Evolutionary conservation across 1,284 basidiomycete species (phyloP), one percentile per base, ranked within the genome.

Genomic region (Cystobasidiaceae sp.): DNA sequence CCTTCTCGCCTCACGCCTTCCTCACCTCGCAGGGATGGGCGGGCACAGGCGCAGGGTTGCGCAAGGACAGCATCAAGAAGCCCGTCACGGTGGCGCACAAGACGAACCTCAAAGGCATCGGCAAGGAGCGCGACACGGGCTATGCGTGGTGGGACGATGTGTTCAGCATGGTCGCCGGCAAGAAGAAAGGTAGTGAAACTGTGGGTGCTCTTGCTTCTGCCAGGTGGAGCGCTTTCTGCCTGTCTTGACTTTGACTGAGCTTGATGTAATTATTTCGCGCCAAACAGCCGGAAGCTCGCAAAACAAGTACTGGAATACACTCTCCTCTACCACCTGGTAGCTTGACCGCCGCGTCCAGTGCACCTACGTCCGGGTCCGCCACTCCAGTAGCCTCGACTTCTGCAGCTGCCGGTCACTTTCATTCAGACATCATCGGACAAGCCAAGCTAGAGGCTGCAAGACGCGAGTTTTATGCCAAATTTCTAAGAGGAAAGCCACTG

Each of bases 121-220:
- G 69, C 27, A 67, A 67, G 44, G 68, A 70, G 33, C 54, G 69
- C 8, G 69, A 70, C 39, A 65, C 52, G 34, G 64, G 64, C 19
- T 67, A 69, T 37, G 54, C 67, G 4, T 70, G 69, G 69, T 70
- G 69, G 69, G 69, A 70, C 44, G 65, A 70, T 56, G 68, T 70
- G 23, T 70, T 70, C 44, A 43, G 32, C 30, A 46, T 58, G 34
- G 65, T 70, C 15, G 58, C 67, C 4, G 50, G 54, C 39, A 70
- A 70, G 45, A 54, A 54, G 50, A 45, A 55, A 33, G 63, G 46
- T 17, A 50, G 21, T 8, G 59, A 43, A 11, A 39, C 8, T 9
- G 59, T 49, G 23, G 34, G 59, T 32, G 6, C 4, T 13, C 17
- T 25, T 3, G 27, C 27, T n/a, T 43, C 17, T 30, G n/a, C n/a